These are phyloP conservation scores for Collybia sp. DNA, from an alignment of 768 basidiomycete genomes.

Conservation along the genomic window DNA sequence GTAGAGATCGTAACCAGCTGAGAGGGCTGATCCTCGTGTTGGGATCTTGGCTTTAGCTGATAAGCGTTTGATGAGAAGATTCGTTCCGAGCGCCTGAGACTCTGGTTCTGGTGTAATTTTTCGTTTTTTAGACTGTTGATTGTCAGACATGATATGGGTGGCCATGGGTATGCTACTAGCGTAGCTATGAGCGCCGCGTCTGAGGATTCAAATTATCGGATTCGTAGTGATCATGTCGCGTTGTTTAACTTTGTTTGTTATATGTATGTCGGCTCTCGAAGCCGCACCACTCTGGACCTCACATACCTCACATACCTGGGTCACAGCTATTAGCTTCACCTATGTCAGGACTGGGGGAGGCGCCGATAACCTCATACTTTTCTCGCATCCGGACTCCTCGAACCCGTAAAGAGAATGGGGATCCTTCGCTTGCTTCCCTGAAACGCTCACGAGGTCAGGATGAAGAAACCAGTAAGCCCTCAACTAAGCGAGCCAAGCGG, in stretches of 20 bases:
- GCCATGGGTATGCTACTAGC: constrained; percentile 1
- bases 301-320: no score
- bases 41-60: constrained; percentile 81
- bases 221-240: no score
- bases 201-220: no score
- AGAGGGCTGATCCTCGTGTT: constrained; percentile 77
- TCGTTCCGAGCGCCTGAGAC: constrained; percentile 32
- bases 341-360: constrained; percentile 15
- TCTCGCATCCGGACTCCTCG: constrained; percentile 7
- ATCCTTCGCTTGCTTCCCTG: neutral
- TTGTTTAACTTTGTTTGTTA: no score
- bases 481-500: constrained; percentile 2
- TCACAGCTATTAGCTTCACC: no score
- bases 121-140: constrained; percentile 50
- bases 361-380: constrained; percentile 19
- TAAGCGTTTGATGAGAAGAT: constrained; percentile 79
- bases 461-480: constrained; percentile 4
- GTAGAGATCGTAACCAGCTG: constrained; percentile 96
- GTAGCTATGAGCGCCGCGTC: no score
- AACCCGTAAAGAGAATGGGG: constrained; percentile 3
- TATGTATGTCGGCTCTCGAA: no score
- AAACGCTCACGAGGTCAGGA: constrained; percentile 12
- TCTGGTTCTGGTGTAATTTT: constrained; percentile 43
- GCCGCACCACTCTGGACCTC: no score
- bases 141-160: constrained; percentile 21